Evolutionary conservation across 1,139 yeast species (phyloP), one percentile per base, ranked within the genome.

Genomic region (Candida frijolesensis): DNA sequence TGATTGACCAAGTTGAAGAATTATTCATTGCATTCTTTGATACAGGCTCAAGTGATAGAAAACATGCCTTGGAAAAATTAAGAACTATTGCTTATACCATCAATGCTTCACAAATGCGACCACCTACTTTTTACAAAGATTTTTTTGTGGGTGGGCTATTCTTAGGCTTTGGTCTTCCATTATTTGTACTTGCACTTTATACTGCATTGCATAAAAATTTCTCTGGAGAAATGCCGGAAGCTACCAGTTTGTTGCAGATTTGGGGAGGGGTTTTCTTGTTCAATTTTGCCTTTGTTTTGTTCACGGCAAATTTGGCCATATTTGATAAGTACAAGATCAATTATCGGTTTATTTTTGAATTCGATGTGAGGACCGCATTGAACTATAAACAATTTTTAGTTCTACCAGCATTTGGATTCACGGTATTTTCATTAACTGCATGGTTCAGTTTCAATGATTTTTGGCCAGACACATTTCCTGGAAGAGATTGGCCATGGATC

Each of bases 341-440:
- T 66, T 94, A 94, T 66, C 87, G 87, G 60, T 92, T 94, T 62
- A 91, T 94, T 55, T 92, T 94, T 72, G 99, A 94, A 68, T 87
- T 91, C 58, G 84, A 89, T 60, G 81, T 86, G 45, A 79, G 86
- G 33, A 80, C 85, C 19, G 84, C 87, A n/a, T 67, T 90, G 45
- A 84, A 88, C 59, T 84, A 72, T 59, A 78, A 80, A 51, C 89
- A 90, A 63, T 86, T 74, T 58, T 72, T 85, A 46, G 73, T 86
- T 14, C 58, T 89, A 18, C 89, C 96, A 0, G 70, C 89, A 0
- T 60, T 84, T 12, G 74, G 82, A 15, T 70, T 88, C 48, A 79
- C 84, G 40, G 57, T 83, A 7, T 69, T 89, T 46, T 71, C 87
- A 1, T 51, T 91, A 2, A 68, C 88, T 47, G 82, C 81, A 1